Evolutionary conservation across 257 asterid species (phyloP), one percentile per base, ranked within the genome.

Genomic region (Plectranthus barbatus): DNA sequence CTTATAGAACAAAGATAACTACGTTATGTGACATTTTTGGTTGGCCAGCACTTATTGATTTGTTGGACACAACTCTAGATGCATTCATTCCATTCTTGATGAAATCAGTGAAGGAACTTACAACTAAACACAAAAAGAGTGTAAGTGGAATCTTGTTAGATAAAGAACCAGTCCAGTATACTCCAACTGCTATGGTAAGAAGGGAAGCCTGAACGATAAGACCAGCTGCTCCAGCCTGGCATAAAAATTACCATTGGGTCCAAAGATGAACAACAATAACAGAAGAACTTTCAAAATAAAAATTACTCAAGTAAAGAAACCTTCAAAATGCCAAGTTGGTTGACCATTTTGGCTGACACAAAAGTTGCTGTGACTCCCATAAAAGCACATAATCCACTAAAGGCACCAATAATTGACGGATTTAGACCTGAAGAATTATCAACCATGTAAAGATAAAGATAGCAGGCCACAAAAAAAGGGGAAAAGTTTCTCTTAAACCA

Each of bases 171-270:
- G 82, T 82, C 93, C 88, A 89, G 71, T 86, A 92, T 53, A 86
- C 92, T 75, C 81, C 89, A 67, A 86, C 94, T 19, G 99, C 97
- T 6, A 78, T 62, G 44, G 88, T 73, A 66, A 92, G 93, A 75
- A 89, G 83, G 47, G 91, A 81, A 67, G 97, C 99, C 81, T 92
- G 97, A 55, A 92, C 61, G 60, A 89, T 73, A 65, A 89, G 80
- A 64, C 97, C 97, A 79, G 85, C 95, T 42, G 97, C 97, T 71
- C 97, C 99, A 76, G 99, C 96, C 99, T 92, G 81, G 71, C 59
- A 72, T 57, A 46, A 68, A 62, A 70, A 67, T 65, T 64, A 54
- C 71, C 56, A 72, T 64, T 60, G 40, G 51, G 64, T 59, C 50
- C 21, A 61, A 65, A 19, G 41, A 33, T 2, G n/a, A 62, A 55